A percentile compares a stretch with the other conserved stretches of the same genome.
These are phyloP conservation scores for Tympanopsis confertula DNA, from an alignment of 2,329 filamentous ascomycete species.

Conservation along the genomic window DNA sequence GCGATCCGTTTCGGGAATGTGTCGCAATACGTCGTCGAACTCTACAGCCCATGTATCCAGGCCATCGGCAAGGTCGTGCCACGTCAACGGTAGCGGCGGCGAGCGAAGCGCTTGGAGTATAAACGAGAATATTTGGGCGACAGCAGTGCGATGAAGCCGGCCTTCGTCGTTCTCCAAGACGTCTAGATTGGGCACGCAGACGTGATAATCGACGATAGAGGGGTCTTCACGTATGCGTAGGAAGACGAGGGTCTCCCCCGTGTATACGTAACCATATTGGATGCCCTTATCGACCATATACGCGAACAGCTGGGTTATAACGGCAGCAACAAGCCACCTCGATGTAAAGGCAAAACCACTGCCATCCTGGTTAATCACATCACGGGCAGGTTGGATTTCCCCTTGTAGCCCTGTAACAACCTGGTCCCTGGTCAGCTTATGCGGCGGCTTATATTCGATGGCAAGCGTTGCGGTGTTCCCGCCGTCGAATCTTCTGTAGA, in stretches of 20 bases:
- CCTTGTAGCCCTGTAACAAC: background rate
- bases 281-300: slow-evolving; percentile 4
- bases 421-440: background rate
- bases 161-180: slow-evolving; percentile 2
- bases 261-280: slow-evolving; percentile 3
- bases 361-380: background rate
- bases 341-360: background rate
- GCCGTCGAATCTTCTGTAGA: background rate
- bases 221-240: slow-evolving; percentile 4
- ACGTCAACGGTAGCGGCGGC: background rate
- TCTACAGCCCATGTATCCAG: background rate
- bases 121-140: slow-evolving; percentile 2
- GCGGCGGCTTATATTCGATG: background rate
- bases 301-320: slow-evolving; percentile 5
- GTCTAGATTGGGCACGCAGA: slow-evolving; percentile 4
- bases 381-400: background rate
- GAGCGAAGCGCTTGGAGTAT: background rate
- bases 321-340: background rate
- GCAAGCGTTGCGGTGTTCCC: background rate
- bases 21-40: background rate
- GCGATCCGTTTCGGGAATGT: background rate
- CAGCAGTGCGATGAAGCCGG: slow-evolving; percentile 3
- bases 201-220: slow-evolving; percentile 2
- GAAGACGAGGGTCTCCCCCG: slow-evolving; percentile 4
- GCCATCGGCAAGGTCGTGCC: background rate